phyloP scores from a whole-genome alignment of 148 eudicot species.

The Diospyros lotus region DNA sequence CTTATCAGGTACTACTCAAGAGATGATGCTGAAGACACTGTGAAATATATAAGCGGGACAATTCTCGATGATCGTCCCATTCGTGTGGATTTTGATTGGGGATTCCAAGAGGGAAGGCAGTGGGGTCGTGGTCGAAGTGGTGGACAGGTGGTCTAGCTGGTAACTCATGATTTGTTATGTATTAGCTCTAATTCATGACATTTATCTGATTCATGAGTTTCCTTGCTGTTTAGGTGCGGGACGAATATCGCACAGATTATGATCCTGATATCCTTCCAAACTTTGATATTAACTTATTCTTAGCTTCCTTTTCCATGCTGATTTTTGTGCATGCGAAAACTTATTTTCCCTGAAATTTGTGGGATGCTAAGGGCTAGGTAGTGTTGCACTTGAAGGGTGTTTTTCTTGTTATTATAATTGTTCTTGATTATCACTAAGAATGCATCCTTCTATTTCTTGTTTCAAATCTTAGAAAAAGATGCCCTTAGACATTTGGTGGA shows the following conservation, averaged over 20 bases:
- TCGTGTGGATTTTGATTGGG: slow-evolving; percentile 99
- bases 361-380: too few species aligned
- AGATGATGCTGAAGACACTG: slow-evolving; percentile 89
- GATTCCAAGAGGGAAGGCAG: slow-evolving; percentile 95
- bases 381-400: not conserved
- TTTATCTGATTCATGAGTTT: slow-evolving; percentile 8
- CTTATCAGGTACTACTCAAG: slow-evolving; percentile 75
- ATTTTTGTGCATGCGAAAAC: not conserved
- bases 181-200: not conserved
- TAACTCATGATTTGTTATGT: not conserved
- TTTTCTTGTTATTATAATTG: not conserved
- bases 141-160: slow-evolving; percentile 60
- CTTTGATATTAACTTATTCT: not conserved
- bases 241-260: slow-evolving; percentile 97
- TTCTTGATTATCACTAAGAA: too few species aligned
- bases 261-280: slow-evolving; percentile 96
- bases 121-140: slow-evolving; percentile 99
- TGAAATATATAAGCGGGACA: slow-evolving; percentile 89
- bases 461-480: too few species aligned
- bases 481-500: too few species aligned
- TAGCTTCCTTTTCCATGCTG: not conserved
- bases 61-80: slow-evolving; percentile 98
- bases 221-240: slow-evolving; percentile 67
- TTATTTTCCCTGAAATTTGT: not conserved
- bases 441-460: too few species aligned